Evolutionary conservation across 257 asterid species (phyloP), one percentile per base, ranked within the genome.

Genomic region (Cruciata laevipes): DNA sequence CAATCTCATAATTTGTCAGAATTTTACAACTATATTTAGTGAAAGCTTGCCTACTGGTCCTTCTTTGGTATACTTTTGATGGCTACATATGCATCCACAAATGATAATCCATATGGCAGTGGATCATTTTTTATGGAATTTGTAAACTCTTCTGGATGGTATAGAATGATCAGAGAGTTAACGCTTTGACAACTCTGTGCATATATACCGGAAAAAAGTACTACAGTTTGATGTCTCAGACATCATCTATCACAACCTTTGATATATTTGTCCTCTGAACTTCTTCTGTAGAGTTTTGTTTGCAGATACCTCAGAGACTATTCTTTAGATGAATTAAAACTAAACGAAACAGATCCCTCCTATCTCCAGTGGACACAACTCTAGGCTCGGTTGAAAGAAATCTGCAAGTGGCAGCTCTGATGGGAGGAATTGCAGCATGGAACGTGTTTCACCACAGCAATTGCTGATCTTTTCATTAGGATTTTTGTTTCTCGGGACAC

Each of bases 271-370:
- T 61, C 67, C 64, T 66, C 76, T 67, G 74, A 63, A 42, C 49
- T 69, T 59, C 23, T 68, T 31, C 59, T 71, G 71, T 81, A 69
- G 75, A 69, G 42, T 65, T 67, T 32, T 62, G 66, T 62, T 64
- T 85, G 83, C 95, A 93, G 99, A 87, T 93, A 74, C 99, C 99
- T 10, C 96, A 86, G 79, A 87, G 97, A 77, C 89, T 93, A 93
- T 81, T 81, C 96, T 4, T 75, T 88, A 77, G 99, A 93, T 80
- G 99, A 93, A 74, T 65, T 93, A 68, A 86, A 71, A 76, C 74
- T 93, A 90, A 93, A 93, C 65, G 97, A 76, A 70, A 96, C 4
- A 63, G 73, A 5, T 80, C 96, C 69, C 89, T 93, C 67, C 82
- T 93, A 16, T 85, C 95, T 31, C 99, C 99, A 2, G 88, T 81